A percentile compares a stretch with the other conserved stretches of the same genome.
Conservation (phyloP, 257 asterid genomes). For the Verbascum thapsus region DNA sequence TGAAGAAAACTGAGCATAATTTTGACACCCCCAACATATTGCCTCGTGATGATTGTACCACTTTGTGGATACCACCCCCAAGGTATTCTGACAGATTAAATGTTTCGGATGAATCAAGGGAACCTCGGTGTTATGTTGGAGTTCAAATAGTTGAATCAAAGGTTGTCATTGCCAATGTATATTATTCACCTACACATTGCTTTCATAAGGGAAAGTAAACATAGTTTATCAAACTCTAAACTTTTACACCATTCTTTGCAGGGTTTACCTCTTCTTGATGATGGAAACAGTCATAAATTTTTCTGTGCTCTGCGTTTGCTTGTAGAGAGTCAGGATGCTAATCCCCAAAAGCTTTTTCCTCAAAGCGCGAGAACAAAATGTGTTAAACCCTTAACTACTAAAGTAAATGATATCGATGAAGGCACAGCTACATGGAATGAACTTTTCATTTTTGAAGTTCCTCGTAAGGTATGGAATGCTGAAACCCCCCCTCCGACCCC, state of each 20-base stretch:
- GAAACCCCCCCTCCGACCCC: conserved; percentile 14
- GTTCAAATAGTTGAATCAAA: conserved; percentile 85
- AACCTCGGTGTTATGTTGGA: conserved; percentile 81
- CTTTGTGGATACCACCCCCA: conserved; percentile 88
- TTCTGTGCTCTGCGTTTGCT: conserved; percentile 97
- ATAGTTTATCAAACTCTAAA: not conserved
- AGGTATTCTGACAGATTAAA: conserved; percentile 91
- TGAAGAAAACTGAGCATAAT: conserved; percentile 61
- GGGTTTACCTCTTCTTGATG: conserved; percentile 90
- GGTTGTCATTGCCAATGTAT: conserved; percentile 46
- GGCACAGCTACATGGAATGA: conserved; percentile 96
- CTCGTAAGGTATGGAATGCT: conserved; percentile 65
- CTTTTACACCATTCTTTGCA: conserved; percentile 41
- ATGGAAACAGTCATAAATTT: conserved; percentile 86
- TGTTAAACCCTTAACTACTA: conserved; percentile 66
- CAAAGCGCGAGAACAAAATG: conserved; percentile 99
- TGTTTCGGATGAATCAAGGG: conserved; percentile 83
- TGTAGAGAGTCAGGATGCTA: conserved; percentile 86
- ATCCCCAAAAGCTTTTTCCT: conserved; percentile 91
- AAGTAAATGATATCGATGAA: conserved; percentile 52
- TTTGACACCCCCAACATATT: conserved; percentile 53
- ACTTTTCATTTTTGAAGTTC: conserved; percentile 96
- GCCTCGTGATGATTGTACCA: conserved; percentile 51
- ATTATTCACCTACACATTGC: conserved; percentile 4
- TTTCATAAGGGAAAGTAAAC: not conserved